A percentile compares a stretch with the other conserved stretches of the same genome.
Evolutionary conservation across 352 stramenopile species (phyloP).

Genomic region (Thraustochytrium sp.): DNA sequence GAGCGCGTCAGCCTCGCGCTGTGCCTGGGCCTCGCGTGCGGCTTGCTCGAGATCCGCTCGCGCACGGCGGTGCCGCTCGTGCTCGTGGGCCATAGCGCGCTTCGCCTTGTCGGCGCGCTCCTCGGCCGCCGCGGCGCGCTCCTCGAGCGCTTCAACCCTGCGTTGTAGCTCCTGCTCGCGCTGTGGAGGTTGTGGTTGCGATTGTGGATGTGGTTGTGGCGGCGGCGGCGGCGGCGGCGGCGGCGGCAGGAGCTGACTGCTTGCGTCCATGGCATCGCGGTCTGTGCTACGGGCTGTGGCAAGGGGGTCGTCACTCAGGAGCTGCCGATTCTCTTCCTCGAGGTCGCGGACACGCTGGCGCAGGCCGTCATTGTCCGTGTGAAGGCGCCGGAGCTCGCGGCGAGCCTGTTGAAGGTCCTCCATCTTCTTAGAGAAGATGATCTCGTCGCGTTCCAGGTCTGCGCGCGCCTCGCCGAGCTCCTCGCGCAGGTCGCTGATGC

Average conservation of each 20-base stretch:
- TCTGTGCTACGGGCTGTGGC: background rate
- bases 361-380: background rate
- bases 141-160: no score
- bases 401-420: background rate
- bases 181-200: background rate
- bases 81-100: background rate
- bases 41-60: background rate
- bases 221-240: background rate
- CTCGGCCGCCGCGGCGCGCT: background rate
- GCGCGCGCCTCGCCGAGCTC: conserved; percentile 1
- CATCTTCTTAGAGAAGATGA: conserved; percentile 35
- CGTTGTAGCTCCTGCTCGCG: no score
- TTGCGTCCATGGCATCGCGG: background rate
- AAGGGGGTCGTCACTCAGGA: background rate
- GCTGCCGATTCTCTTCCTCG: conserved; percentile 18
- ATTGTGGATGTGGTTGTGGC: background rate
- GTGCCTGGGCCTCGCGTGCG: background rate
- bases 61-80: no score
- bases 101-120: background rate
- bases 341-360: background rate
- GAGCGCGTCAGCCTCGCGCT: background rate
- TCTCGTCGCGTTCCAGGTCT: conserved; percentile 30
- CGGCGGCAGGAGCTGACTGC: background rate
- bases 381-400: background rate
- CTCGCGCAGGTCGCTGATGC: background rate